Base-by-base conservation (phyloP, 2,329 filamentous ascomycete species). In the Aspergillus japonicus region DNA sequence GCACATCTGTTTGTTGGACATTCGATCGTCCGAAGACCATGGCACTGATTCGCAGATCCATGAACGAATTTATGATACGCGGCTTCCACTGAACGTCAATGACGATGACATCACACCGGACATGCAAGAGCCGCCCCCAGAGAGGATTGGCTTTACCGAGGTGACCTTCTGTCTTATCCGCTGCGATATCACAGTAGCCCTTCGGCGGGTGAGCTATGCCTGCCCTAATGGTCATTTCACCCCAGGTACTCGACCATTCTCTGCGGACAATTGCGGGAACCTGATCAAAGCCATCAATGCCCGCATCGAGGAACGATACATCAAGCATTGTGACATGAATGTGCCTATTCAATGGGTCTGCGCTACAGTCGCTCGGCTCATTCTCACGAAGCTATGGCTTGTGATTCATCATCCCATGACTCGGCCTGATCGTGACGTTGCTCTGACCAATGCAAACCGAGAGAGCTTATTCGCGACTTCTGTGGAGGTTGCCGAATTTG, bases 321-420 rank as follows among this genome's bases (percentile, higher is more conserved):
- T 87, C 21, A 75, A 75, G 42, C 78, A 86, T 58, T 82, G 81
- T 54, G 74, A 83, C 58, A 79, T 81, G 68, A 76, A 63, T 19
- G 73, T 84, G 50, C 80, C 83, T 0, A 76, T 91, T 1, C 87
- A 87, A 63, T 91, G 88, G 87, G 84, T 89, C 26, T 84, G 84
- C 7, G 87, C 85, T 4, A 89, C 89, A 29, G 81, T 91, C 24
- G 83, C 86, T 3, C 85, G 89, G 10, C 80, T 94, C 33, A 86
- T 93, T 62, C 85, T 92, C 76, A 87, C 87, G 55, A 94, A 92
- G 75, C 86, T 92, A 80, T 91, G 88, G 78, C 81, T 95, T 39
- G 83, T 92, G 61, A 83, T 91, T 2, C 90, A 94, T 68, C 87
- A 94, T 66, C 89, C 90, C 0, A 82, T 89, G 68, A 85, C 89